A percentile compares a stretch with the other conserved stretches of the same genome.
phyloP scores from a whole-genome alignment of 352 stramenopile genomes.

The Globisporangium echinulatum region DNA sequence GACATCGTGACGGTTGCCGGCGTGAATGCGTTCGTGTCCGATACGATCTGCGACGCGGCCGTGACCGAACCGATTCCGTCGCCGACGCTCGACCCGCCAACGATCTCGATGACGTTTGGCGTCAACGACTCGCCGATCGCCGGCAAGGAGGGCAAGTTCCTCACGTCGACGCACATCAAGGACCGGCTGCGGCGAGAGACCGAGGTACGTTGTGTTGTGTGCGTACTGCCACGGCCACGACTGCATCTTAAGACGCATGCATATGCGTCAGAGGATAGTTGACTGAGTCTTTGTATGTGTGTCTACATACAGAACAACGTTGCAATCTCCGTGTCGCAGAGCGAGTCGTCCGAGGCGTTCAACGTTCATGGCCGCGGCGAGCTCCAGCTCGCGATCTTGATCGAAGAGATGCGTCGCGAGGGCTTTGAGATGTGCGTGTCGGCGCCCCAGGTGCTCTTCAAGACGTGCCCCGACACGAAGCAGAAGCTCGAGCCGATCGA shows the following conservation, averaged over 20 bases:
- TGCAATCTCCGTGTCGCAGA: slow-evolving; percentile 89
- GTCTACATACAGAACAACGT: slow-evolving; percentile 92
- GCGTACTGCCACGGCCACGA: not conserved
- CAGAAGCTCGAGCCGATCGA: slow-evolving; percentile 87
- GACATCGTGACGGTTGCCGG: slow-evolving; percentile 98
- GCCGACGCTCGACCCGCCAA: slow-evolving; percentile 93
- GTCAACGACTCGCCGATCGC: slow-evolving; percentile 96
- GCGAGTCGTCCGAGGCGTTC: slow-evolving; percentile 87
- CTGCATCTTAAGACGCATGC: not conserved
- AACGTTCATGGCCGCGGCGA: slow-evolving; percentile 96
- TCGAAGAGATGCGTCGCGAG: slow-evolving; percentile 98
- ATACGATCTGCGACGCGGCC: slow-evolving; percentile 79
- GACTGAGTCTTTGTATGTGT: too few relatives aligned
- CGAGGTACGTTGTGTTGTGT: slow-evolving; percentile 36
- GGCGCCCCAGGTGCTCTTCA: slow-evolving; percentile 94
- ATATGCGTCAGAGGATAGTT: too few relatives aligned
- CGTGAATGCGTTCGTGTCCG: slow-evolving; percentile 86
- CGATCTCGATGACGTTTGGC: slow-evolving; percentile 97
- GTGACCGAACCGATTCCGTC: slow-evolving; percentile 88
- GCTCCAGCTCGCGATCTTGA: slow-evolving; percentile 97
- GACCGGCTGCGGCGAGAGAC: slow-evolving; percentile 92
- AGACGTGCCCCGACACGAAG: slow-evolving; percentile 80
- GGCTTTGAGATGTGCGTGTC: slow-evolving; percentile 98
- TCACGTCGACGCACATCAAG: slow-evolving; percentile 95
- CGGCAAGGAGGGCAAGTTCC: slow-evolving; percentile 95